Evolutionary conservation across 805 yeast species (phyloP), one percentile per base, ranked within the genome.

Genomic region (Brettanomyces custersianus): DNA sequence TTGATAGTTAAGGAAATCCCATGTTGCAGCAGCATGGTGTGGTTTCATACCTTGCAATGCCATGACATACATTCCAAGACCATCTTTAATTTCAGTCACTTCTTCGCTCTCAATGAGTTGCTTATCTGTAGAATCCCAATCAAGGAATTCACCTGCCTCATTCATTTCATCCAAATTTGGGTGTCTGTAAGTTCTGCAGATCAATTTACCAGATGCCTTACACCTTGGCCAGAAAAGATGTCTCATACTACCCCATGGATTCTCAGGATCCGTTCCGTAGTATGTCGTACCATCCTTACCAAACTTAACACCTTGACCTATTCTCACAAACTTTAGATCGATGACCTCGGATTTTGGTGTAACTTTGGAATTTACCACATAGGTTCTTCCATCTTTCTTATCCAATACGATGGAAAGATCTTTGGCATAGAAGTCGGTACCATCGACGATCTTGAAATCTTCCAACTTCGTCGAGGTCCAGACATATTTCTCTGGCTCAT

Each of bases 31-130:
- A 24, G 96, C 96, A 62, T 92, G 98, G 60, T 92, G 96, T 7
- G 98, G 98, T 61, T 92, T 92, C 97, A 92, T 88, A 42, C 97
- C 97, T 66, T 92, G 98, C 47, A 86, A 65, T 5, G 98, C 98
- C 90, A 84, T 80, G 36, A 90, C 95, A 54, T 77, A 88, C 94
- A 92, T 82, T 34, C 86, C 60, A 37, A 51, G 57, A 26, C 74
- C 77, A 29, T 66, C 55, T 12, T 41, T 35, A 35, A 72, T 55
- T 10, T 37, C 38, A 19, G 52, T 31, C 2, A 20, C 26, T 25
- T 37, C 36, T 36, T 47, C 47, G 13, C 39, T 27, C 12, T 18
- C 29, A 9, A 41, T 44, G 10, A 44, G 43, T 19, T 21, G 26
- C 7, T 15, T 15, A 30, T 30, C 4, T 10, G 33, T 30, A n/a